These are phyloP conservation scores for Ustilago nuda DNA, from an alignment of 1,284 basidiomycete genomes.

Conservation along the genomic window DNA sequence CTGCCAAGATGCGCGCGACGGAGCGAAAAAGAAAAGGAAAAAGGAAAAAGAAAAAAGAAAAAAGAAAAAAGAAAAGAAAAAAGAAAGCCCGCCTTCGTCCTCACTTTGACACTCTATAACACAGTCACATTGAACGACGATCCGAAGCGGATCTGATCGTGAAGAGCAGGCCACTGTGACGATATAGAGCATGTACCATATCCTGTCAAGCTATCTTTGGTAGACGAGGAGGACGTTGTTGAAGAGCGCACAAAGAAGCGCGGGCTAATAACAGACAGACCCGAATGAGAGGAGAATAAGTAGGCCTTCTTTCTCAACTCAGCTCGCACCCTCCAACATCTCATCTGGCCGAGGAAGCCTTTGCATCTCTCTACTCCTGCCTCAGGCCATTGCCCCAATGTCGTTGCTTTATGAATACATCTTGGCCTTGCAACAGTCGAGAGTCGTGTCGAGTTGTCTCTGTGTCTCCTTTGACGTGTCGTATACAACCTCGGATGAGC, in stretches of 20 bases:
- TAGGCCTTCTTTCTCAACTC: not conserved
- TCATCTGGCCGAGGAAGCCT: not conserved
- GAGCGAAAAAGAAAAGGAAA: not conserved
- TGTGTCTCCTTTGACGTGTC: not conserved
- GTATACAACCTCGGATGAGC: not conserved
- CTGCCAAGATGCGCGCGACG: constrained; percentile 1
- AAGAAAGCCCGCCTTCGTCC: not conserved
- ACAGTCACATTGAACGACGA: too few relatives aligned
- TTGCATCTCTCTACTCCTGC: not conserved
- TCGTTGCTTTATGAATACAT: not conserved
- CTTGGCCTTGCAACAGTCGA: not conserved
- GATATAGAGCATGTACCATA: not conserved
- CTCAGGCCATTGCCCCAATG: not conserved
- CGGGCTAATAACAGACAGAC: not conserved
- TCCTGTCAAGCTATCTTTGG: not conserved
- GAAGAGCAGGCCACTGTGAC: not conserved
- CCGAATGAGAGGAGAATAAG: not conserved
- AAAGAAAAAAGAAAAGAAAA: too few relatives aligned
- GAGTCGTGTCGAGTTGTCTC: not conserved
- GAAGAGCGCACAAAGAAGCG: not conserved
- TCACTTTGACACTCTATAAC: not conserved
- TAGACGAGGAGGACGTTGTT: not conserved
- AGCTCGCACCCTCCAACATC: not conserved
- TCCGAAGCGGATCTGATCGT: not conserved
- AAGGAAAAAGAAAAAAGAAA: too few relatives aligned